Evolutionary conservation across 176 grass and related monocot species (phyloP).

Genomic region (Avena atlantica): DNA sequence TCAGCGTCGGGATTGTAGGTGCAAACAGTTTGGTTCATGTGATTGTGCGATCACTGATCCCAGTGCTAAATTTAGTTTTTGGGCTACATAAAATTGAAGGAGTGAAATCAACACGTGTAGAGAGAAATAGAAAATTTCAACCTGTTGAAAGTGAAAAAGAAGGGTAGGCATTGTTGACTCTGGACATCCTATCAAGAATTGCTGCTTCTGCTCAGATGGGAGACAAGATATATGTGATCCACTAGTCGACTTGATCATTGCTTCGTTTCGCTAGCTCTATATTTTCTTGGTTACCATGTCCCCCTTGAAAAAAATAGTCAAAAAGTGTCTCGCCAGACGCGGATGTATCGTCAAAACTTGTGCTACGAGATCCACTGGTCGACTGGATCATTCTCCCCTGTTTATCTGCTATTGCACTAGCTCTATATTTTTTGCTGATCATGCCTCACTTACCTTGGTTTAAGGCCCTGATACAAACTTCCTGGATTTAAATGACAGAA

Average conservation of each 20-base stretch:
- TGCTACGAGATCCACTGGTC: background rate
- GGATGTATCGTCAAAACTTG: no score
- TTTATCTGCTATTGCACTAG: background rate
- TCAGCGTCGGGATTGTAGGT: background rate
- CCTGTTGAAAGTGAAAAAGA: background rate
- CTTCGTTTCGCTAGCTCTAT: background rate
- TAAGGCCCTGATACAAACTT: background rate
- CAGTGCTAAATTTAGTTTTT: background rate
- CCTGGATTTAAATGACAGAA: background rate
- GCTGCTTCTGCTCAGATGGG: background rate
- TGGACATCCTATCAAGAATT: background rate
- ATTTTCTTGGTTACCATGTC: background rate
- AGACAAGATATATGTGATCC: constrained; percentile 6
- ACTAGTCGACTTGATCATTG: background rate
- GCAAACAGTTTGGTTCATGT: background rate
- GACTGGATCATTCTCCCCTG: background rate
- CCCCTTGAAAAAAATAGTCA: background rate
- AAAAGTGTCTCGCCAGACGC: no score
- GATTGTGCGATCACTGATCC: background rate
- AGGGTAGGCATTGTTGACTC: background rate
- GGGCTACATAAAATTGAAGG: background rate
- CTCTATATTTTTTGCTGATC: background rate
- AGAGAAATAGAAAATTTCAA: background rate
- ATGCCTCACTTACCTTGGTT: background rate
- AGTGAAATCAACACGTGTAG: background rate